Base-by-base conservation (phyloP, 1,284 basidiomycete species). In the Bondarzewia mesenterica region DNA sequence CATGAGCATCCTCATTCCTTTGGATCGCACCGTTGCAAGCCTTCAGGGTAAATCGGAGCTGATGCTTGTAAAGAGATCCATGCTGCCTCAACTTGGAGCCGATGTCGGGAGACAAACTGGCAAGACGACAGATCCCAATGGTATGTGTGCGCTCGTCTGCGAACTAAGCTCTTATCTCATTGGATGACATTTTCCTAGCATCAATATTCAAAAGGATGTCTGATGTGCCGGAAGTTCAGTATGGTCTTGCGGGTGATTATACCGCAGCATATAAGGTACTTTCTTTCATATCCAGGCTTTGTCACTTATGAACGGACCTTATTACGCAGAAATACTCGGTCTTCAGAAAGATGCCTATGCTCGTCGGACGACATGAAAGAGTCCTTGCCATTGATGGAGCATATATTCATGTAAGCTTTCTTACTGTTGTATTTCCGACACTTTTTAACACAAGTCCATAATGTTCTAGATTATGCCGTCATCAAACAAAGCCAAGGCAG, bases 1-100 rank as follows among this genome's bases (percentile, higher is more conserved):
- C 55, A 73, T 80, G 56, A 85, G 81, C 46, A 85, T 98, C 45
- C 74, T 96, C 35, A 85, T 98, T 21, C 93, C 94, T 7, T 75
- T 96, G 14, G 95, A 99, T 63, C 78, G 93, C n/a, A 97, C 93
- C 0, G 95, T 98, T 12, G 92, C 92, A 27, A 90, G 86, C 65
- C 70, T 98, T 57, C 88, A 91, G 62, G 93, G 90, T 10, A 89
- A 87, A 58, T 78, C 82, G 22, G 88, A 95, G 58, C 74, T 99
- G 14, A 78, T 87, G 7, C 74, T 99, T 7, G 86, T 96, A 40
- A 88, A 87, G 63, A 74, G 83, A 53, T 82, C 76, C 49, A 83
- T 85, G 75, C 72, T 95, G 1, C 80, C 80, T 15, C 74, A 80
- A 48, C 68, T 89, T 52, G 81, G 81, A 15, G 77, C 78, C 14